Percentiles rank a stretch among this genome's conserved stretches.
phyloP scores from a whole-genome alignment of 1,284 basidiomycete species.

The Pseudozyma pruni region DNA sequence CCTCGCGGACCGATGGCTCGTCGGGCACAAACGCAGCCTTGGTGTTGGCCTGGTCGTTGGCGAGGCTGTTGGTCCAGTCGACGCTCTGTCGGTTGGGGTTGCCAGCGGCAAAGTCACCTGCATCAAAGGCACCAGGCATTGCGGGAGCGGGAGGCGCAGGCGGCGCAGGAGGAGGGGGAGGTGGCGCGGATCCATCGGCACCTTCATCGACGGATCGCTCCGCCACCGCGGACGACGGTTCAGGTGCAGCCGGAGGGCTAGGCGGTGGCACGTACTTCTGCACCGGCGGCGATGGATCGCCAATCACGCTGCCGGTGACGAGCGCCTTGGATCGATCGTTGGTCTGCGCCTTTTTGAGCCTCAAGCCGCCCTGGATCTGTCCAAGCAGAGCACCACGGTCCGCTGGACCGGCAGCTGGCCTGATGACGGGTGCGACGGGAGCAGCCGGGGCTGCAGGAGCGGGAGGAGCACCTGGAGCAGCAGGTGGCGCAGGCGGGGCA shows the following conservation, averaged over 20 bases:
- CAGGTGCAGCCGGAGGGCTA: conserved; percentile 44
- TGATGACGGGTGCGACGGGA: conserved; percentile 54
- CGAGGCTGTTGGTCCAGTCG: conserved; percentile 90
- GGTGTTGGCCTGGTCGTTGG: conserved; percentile 74
- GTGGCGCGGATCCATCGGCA: conserved; percentile 18
- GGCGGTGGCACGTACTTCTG: conserved; percentile 67
- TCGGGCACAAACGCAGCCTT: conserved; percentile 69
- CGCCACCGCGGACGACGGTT: conserved; percentile 46
- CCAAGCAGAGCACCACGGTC: conserved; percentile 79
- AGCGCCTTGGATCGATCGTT: conserved; percentile 81
- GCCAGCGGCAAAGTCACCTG: conserved; percentile 65
- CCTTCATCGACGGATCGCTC: conserved; percentile 18
- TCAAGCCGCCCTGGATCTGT: conserved; percentile 83
- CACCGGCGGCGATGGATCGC: conserved; percentile 77
- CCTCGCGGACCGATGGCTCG: conserved; percentile 74
- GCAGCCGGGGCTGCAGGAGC: conserved; percentile 66
- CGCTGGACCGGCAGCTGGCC: conserved; percentile 68
- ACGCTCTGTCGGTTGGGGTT: conserved; percentile 80
- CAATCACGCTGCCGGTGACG: conserved; percentile 80
- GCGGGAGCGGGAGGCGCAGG: conserved; percentile 58
- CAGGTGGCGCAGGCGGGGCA: conserved; percentile 45
- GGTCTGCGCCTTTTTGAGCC: conserved; percentile 81
- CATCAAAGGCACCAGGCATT: conserved; percentile 44
- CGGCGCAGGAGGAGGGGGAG: conserved; percentile 69
- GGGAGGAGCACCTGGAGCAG: conserved; percentile 63